Evolutionary conservation across 352 stramenopile species (phyloP), one percentile per base, ranked within the genome.

Genomic region (Phytophthora foliorum): DNA sequence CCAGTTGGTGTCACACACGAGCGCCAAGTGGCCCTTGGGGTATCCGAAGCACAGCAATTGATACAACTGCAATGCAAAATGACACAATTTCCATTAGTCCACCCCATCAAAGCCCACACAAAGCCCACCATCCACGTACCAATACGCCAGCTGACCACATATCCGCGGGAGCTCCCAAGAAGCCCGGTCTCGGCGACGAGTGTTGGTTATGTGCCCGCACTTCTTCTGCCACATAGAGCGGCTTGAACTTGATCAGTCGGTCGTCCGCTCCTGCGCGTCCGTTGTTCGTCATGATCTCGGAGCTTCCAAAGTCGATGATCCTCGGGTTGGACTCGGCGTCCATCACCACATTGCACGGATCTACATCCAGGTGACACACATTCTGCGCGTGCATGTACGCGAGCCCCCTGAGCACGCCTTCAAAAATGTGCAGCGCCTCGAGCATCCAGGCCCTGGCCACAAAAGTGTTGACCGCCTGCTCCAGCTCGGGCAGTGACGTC

Each of bases 271-370:
- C 84, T 0, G 82, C 86, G n/a, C 75, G 55, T 32, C 84, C 82
- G 49, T 89, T 83, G 57, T 88, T 82, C 9, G 74, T 80, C 82
- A 92, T 90, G 73, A 91, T 87, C 74, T 90, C 81, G 13, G 81
- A 88, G 74, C 86, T 94, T 36, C 88, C 88, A 72, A 93, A 95
- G 67, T 95, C 88, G 21, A 93, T 90, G 24, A 95, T 74, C 19
- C 85, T 80, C 41, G 85, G 80, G 10, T 78, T 84, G 22, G 70
- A 69, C 7, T 74, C 64, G 0, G 50, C 25, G 44, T 95, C 86
- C 14, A 95, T 86, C 19, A 93, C 84, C 19, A 95, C 69, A 65
- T 94, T 94, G 73, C 82, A 90, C 56, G 84, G 84, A 46, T 95
- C 86, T 11, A 95, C 73, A 46, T 95, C 88, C 38, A 95, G 68